Base-by-base conservation (phyloP, 2,329 filamentous ascomycete species). In the Penicillium sp. region DNA sequence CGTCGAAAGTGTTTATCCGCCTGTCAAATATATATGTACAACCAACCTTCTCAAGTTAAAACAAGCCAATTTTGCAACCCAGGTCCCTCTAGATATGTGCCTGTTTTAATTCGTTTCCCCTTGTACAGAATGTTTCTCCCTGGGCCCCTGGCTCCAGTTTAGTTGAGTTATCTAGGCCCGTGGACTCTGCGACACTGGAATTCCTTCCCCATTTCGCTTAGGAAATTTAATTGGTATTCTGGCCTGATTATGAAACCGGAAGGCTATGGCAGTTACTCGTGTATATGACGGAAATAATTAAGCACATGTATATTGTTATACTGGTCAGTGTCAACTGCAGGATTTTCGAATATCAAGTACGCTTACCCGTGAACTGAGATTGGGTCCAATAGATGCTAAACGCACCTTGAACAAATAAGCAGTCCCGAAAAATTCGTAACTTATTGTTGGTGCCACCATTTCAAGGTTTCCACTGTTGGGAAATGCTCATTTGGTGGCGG, bases 361-460 rank as follows among this genome's bases (percentile, higher is more conserved):
- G 14, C 16, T 31, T 31, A 31, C 11, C 11, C 29, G 39, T 27
- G 35, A 60, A 83, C 81, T 84, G 50, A 84, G 75, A 54, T 84
- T 84, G 3, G 79, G 81, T 77, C 79, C 82, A 85, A 59, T 84
- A 85, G 0, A 79, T 76, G 2, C 85, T 67, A 45, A 85, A 80
- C 0, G 81, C 82, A 62, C 85, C 85, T 0, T 82, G 82, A 0
- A 86, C 78, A 35, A 86, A 81, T 2, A 85, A 68, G 0, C 82
- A 67, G 58, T 86, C 26, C 5, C 8, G 26, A 27, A 27, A 0
- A 10, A 27, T 10, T 1, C 19, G 19, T 19, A 19, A 19, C 1
- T 19, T 19, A 19, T 19, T 19, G 19, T 19, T 19, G 26, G 26
- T 10, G 10, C 26, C 26, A 29, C 9, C 27, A 29, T 11, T 27